Percentiles rank a stretch among this genome's conserved stretches.
These are phyloP conservation scores for Singerocomus inundabilis DNA, from an alignment of 1,284 basidiomycete species.

Conservation along the genomic window DNA sequence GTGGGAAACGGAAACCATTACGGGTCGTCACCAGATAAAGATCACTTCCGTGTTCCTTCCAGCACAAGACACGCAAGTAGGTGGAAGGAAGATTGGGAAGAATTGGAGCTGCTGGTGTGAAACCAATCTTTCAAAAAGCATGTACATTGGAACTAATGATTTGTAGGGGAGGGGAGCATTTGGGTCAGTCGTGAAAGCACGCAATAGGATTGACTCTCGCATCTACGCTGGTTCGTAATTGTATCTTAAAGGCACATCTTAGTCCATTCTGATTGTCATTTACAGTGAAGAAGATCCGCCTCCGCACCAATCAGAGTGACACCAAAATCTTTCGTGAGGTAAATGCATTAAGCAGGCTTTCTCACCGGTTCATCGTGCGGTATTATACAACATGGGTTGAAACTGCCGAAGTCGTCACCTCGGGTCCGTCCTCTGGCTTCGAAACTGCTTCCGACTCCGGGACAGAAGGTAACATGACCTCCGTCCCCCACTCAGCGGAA, in stretches of 20 bases:
- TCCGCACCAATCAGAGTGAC: slow-evolving; percentile 78
- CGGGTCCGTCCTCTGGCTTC: slow-evolving; percentile 45
- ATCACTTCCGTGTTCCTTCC: slow-evolving; percentile 48
- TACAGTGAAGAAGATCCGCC: slow-evolving; percentile 84
- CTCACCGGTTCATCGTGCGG: slow-evolving; percentile 88
- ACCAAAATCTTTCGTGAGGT: slow-evolving; percentile 91
- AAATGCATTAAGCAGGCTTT: slow-evolving; percentile 82
- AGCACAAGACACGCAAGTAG: slow-evolving; percentile 58
- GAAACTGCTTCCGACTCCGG: slow-evolving; percentile 41
- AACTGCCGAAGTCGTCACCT: slow-evolving; percentile 51
- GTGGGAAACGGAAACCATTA: slow-evolving; percentile 38
- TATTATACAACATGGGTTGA: slow-evolving; percentile 88
- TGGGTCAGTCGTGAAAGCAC: slow-evolving; percentile 91
- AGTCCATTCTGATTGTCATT: neutral
- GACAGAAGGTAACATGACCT: slow-evolving; percentile 50
- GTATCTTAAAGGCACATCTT: neutral
- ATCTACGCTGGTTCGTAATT: slow-evolving; percentile 64
- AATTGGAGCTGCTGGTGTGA: slow-evolving; percentile 69
- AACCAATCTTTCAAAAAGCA: neutral
- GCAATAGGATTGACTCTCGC: slow-evolving; percentile 75
- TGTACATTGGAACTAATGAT: neutral
- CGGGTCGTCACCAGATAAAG: slow-evolving; percentile 58
- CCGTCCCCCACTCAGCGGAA: slow-evolving; percentile 45
- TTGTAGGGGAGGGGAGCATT: slow-evolving; percentile 86
- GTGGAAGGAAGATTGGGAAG: slow-evolving; percentile 86